A percentile compares a stretch with the other conserved stretches of the same genome.
These are phyloP conservation scores for Nephelium lappaceum DNA, from an alignment of 345 rosid species.

Conservation along the genomic window DNA sequence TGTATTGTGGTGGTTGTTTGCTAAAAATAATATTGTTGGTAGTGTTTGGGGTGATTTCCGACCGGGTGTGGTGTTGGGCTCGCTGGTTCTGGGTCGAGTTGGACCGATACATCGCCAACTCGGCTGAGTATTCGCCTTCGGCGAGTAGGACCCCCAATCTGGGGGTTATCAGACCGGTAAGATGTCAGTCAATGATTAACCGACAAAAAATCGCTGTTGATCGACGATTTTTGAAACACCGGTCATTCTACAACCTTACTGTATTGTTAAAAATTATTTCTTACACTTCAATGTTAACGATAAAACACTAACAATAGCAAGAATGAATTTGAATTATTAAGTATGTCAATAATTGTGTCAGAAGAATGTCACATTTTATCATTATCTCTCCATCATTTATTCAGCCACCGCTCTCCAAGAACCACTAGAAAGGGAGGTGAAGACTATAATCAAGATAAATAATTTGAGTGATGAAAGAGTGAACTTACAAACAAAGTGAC, in stretches of 20 bases:
- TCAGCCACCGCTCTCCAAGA: slow-evolving; percentile 7
- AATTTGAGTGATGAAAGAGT: slow-evolving; percentile 24
- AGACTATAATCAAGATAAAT: slow-evolving; percentile 13
- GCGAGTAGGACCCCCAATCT: too few relatives aligned
- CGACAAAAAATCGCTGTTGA: too few relatives aligned
- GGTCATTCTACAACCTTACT: not conserved
- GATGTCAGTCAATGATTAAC: too few relatives aligned
- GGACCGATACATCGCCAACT: too few relatives aligned
- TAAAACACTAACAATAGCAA: not conserved
- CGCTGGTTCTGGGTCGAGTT: too few relatives aligned
- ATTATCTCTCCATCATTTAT: slow-evolving; percentile 10
- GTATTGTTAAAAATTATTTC: not conserved
- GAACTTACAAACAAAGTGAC: slow-evolving; percentile 84
- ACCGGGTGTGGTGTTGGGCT: too few relatives aligned
- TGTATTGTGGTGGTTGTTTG: too few relatives aligned
- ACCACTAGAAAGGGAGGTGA: slow-evolving; percentile 9
- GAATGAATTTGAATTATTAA: not conserved
- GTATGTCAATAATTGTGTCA: not conserved
- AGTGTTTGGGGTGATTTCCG: too few relatives aligned
- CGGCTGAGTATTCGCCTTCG: too few relatives aligned
- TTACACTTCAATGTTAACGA: not conserved
- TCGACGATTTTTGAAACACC: too few relatives aligned
- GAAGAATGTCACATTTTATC: not conserved
- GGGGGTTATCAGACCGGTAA: too few relatives aligned
- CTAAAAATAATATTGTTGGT: too few relatives aligned